A percentile compares a stretch with the other conserved stretches of the same genome.
phyloP scores from a whole-genome alignment of 2,329 filamentous ascomycete genomes.

The Dothideomycetes sp. region DNA sequence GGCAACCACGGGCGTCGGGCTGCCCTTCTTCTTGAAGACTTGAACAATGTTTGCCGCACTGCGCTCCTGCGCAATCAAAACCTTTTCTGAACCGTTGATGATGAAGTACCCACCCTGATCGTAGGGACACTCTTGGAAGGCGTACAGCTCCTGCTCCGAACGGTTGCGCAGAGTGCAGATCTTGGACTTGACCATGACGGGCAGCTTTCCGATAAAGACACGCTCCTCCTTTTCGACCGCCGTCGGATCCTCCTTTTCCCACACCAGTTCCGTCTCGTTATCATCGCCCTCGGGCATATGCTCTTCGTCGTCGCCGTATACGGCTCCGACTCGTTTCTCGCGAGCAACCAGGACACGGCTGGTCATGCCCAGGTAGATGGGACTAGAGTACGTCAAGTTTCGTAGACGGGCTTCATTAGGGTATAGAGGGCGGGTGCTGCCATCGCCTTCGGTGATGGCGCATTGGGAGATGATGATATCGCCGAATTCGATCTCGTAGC shows the following conservation, averaged over 20 bases:
- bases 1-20: conserved; percentile 83
- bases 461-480: conserved; percentile 82
- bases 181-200: conserved; percentile 96
- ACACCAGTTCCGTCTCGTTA: conserved; percentile 36
- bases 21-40: conserved; percentile 98
- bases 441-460: conserved; percentile 87
- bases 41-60: conserved; percentile 98
- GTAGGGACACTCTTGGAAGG: conserved; percentile 93
- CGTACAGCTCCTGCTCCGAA: conserved; percentile 76
- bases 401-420: conserved; percentile 93
- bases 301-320: conserved; percentile 59
- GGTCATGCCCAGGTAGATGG: conserved; percentile 79
- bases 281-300: conserved; percentile 32
- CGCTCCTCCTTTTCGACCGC: conserved; percentile 48
- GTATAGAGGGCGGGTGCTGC: conserved; percentile 72
- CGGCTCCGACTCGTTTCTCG: conserved; percentile 57
- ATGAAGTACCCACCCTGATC: conserved; percentile 98
- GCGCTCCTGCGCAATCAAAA: conserved; percentile 92
- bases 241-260: conserved; percentile 34
- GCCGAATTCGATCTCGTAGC: conserved; percentile 93
- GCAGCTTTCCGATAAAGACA: conserved; percentile 90
- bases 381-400: conserved; percentile 90
- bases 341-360: conserved; percentile 78
- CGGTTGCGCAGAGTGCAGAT: conserved; percentile 84
- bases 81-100: conserved; percentile 98